Conservation (phyloP, 2,329 filamentous ascomycete genomes). For the Diaporthe helianthi region DNA sequence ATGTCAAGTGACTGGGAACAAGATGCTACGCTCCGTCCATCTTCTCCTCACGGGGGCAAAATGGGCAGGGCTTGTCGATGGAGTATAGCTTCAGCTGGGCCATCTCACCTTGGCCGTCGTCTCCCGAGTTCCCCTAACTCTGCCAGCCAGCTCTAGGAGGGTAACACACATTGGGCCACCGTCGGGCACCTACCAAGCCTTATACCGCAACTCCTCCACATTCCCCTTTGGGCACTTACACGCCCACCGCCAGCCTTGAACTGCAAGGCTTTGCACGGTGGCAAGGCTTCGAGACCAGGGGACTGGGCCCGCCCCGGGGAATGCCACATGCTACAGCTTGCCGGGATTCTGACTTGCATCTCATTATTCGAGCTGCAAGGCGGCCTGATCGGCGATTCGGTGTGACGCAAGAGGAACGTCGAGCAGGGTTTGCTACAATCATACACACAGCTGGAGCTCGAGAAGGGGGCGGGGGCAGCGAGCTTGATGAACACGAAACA, state of each 20-base stretch:
- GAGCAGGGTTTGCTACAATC: conserved; percentile 19
- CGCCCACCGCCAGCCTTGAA: conserved; percentile 4
- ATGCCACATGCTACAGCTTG: background rate
- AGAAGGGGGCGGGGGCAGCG: background rate
- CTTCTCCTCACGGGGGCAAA: conserved; percentile 9
- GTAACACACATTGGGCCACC: conserved; percentile 22
- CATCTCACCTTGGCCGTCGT: conserved; percentile 15
- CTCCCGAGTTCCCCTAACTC: background rate
- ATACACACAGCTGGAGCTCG: background rate
- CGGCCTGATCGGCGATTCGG: conserved; percentile 19
- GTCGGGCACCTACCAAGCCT: conserved; percentile 21
- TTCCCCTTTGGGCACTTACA: conserved; percentile 16
- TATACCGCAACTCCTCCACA: background rate
- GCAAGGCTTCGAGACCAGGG: conserved; percentile 9
- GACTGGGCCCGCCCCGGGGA: background rate
- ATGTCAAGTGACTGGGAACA: conserved; percentile 16
- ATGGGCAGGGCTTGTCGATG: background rate
- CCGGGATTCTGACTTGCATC: conserved; percentile 15
- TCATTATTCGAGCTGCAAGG: conserved; percentile 10
- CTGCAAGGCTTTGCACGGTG: conserved; percentile 11
- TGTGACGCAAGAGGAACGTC: conserved; percentile 12
- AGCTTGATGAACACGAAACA: conserved; percentile 20
- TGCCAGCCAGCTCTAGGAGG: background rate
- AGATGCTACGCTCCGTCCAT: background rate
- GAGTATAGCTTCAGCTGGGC: conserved; percentile 19